phyloP scores from a whole-genome alignment of 805 yeast genomes.

The Dipodascus albidus region DNA sequence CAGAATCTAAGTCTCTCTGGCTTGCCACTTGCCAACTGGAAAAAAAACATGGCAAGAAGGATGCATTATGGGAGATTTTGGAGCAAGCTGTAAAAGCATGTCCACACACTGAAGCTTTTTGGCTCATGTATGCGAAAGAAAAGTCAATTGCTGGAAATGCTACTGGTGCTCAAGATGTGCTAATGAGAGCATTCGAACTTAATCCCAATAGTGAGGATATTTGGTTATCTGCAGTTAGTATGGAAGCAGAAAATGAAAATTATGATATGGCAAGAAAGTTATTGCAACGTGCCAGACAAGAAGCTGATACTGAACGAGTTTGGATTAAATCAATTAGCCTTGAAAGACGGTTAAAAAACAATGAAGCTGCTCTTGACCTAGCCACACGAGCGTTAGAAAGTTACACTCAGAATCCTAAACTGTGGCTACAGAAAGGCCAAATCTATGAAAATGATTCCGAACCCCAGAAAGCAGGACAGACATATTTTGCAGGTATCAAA shows the following conservation, averaged over 20 bases:
- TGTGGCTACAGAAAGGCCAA: conserved; percentile 56
- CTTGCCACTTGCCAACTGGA: conserved; percentile 21
- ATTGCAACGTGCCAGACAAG: conserved; percentile 30
- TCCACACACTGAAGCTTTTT: conserved; percentile 39
- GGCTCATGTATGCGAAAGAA: conserved; percentile 65
- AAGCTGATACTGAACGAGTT: conserved; percentile 35
- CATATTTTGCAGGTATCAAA: conserved; percentile 38
- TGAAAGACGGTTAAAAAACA: conserved; percentile 30
- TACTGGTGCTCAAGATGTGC: conserved; percentile 40
- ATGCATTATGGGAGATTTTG: conserved; percentile 34
- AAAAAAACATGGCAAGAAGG: conserved; percentile 15
- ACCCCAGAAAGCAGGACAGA: conserved; percentile 34
- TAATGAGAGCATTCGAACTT: conserved; percentile 35
- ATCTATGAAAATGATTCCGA: conserved; percentile 29
- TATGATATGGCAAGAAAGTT: conserved; percentile 27
- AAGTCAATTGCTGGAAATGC: conserved; percentile 42
- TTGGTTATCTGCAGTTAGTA: conserved; percentile 63
- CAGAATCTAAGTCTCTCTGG: conserved; percentile 28
- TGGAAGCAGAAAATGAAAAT: conserved; percentile 38
- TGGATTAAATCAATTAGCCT: conserved; percentile 53
- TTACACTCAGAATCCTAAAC: conserved; percentile 40
- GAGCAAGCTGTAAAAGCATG: conserved; percentile 41
- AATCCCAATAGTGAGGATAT: conserved; percentile 41
- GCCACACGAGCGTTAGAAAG: conserved; percentile 35
- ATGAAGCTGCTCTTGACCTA: conserved; percentile 30